Evolutionary conservation across 345 rosid genomes (phyloP).

Genomic region (Mercurialis annua): DNA sequence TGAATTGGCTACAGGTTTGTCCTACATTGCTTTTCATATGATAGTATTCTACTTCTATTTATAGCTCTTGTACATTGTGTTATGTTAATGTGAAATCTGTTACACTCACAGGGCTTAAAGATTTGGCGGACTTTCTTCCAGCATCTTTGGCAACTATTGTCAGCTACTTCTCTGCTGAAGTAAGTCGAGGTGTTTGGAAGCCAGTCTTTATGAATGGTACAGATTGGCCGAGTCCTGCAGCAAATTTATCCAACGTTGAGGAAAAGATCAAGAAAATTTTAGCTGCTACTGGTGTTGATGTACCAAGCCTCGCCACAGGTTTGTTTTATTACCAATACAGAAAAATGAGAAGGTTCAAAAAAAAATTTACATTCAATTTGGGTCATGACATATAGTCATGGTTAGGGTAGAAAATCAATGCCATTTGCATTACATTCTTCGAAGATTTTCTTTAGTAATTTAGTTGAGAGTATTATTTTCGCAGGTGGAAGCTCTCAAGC

Average conservation of each 20-base stretch:
- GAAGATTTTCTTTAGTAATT: not conserved
- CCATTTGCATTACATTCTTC: not conserved
- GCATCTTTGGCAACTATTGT: conserved; percentile 83
- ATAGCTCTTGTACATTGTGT: not conserved
- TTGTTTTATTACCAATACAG: conserved; percentile 9
- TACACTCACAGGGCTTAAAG: conserved; percentile 70
- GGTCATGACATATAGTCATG: not conserved
- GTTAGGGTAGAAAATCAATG: not conserved
- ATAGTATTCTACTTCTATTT: not conserved
- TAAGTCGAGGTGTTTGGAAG: conserved; percentile 93
- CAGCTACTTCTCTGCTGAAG: conserved; percentile 93
- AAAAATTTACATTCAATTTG: not conserved
- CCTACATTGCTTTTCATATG: conserved; percentile 4
- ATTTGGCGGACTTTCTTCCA: conserved; percentile 87
- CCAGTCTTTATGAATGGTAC: conserved; percentile 96
- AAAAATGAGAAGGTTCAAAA: not conserved
- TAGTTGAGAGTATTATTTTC: not conserved
- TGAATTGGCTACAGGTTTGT: conserved; percentile 90
- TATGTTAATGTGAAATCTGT: conserved; percentile 7
- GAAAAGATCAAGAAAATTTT: conserved; percentile 78
- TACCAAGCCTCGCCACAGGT: conserved; percentile 86
- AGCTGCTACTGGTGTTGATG: conserved; percentile 90
- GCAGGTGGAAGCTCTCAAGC: conserved; percentile 83
- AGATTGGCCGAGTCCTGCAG: conserved; percentile 99
- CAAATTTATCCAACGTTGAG: conserved; percentile 76